phyloP scores from a whole-genome alignment of 768 basidiomycete genomes.

The Mycena rosella region DNA sequence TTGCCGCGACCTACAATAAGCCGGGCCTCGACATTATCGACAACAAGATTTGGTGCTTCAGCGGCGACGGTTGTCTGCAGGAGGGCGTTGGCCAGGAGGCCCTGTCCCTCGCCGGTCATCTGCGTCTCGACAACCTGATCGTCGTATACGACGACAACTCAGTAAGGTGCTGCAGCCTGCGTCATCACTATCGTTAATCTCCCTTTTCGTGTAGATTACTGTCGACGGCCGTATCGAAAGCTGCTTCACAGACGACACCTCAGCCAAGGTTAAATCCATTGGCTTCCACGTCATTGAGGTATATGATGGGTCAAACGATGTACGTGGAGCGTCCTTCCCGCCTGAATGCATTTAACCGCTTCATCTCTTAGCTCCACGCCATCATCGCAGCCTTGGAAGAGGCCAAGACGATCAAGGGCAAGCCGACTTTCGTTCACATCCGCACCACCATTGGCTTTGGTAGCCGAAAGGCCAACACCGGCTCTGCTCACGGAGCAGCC shows the following conservation, averaged over 20 bases:
- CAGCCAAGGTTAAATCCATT: constrained; percentile 17
- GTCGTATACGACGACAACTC: constrained; percentile 30
- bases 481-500: constrained; percentile 26
- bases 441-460: constrained; percentile 31
- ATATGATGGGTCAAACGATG: constrained; percentile 20
- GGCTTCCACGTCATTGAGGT: constrained; percentile 29
- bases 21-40: constrained; percentile 20
- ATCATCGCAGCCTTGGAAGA: constrained; percentile 4
- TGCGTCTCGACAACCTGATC: constrained; percentile 29
- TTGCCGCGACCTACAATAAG: constrained; percentile 33
- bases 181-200: not conserved
- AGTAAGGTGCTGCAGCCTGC: not conserved
- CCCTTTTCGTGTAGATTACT: constrained; percentile 22
- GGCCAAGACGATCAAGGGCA: constrained; percentile 15
- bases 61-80: constrained; percentile 32
- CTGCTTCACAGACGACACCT: constrained; percentile 30
- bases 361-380: constrained; percentile 3
- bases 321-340: not conserved
- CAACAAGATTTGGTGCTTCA: constrained; percentile 35
- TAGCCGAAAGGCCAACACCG: constrained; percentile 23
- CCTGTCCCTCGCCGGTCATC: constrained; percentile 27
- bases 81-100: constrained; percentile 35
- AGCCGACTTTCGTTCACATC: constrained; percentile 28
- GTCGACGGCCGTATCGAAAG: constrained; percentile 30
- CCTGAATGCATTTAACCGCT: not conserved